phyloP scores from a whole-genome alignment of 73 alveolate genomes.

The Loxodes magnus region DNA sequence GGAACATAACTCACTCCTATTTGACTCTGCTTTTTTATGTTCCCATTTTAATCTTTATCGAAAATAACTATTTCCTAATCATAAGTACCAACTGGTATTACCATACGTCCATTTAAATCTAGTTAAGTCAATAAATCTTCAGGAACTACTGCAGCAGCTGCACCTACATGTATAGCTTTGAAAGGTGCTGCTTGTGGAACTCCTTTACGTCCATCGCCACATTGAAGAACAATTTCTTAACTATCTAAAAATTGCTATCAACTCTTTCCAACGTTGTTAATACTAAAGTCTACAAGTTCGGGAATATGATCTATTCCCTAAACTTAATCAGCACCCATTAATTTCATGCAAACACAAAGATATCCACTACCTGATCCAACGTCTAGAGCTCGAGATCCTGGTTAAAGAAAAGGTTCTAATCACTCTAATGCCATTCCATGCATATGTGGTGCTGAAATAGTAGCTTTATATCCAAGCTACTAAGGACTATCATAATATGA shows the following conservation, averaged over 20 bases:
- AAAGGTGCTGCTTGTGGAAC: constrained; percentile 47
- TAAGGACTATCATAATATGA: constrained; percentile 38
- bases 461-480: constrained; percentile 21
- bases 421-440: constrained; percentile 36
- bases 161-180: constrained; percentile 76
- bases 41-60: too few relatives aligned
- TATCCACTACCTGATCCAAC: constrained; percentile 59
- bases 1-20: too few relatives aligned
- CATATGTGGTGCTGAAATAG: constrained; percentile 59
- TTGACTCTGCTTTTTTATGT: too few relatives aligned
- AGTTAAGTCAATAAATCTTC: constrained; percentile 19
- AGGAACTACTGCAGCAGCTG: constrained; percentile 30
- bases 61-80: too few relatives aligned
- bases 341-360: constrained; percentile 25
- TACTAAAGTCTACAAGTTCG: constrained; percentile 14
- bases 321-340: constrained; percentile 30
- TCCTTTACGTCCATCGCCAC: constrained; percentile 73
- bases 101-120: constrained; percentile 35
- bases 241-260: constrained; percentile 17
- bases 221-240: constrained; percentile 9
- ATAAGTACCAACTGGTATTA: too few relatives aligned
- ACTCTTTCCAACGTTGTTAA: constrained; percentile 20
- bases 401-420: constrained; percentile 6
- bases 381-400: constrained; percentile 27
- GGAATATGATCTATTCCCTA: constrained; percentile 46